Evolutionary conservation across 2,329 filamentous ascomycete species (phyloP).

Genomic region (Neonectria ditissima): DNA sequence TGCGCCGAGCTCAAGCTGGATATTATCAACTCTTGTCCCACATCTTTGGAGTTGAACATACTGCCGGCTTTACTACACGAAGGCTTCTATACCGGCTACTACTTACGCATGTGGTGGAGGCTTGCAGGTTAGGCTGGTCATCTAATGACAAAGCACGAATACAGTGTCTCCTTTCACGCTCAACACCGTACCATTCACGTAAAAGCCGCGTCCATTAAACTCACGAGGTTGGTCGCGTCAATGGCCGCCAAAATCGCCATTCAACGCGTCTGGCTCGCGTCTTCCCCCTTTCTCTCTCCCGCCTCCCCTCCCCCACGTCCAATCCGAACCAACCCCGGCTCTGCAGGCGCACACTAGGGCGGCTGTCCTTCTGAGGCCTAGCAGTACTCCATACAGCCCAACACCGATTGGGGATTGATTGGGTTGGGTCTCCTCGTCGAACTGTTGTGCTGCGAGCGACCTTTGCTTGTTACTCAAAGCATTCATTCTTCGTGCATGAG

Average conservation of each 20-base stretch:
- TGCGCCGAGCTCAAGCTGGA: not conserved
- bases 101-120: no score
- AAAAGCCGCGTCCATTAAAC: slow-evolving; percentile 15
- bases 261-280: slow-evolving; percentile 42
- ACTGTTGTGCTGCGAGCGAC: not conserved
- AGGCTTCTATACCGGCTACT: no score
- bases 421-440: not conserved
- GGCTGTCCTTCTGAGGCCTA: not conserved
- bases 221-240: slow-evolving; percentile 18
- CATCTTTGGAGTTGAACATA: not conserved
- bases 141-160: no score
- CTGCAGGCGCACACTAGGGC: slow-evolving; percentile 11
- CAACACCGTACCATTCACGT: not conserved
- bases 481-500: not conserved
- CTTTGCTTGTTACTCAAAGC: not conserved
- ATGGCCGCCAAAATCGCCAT: slow-evolving; percentile 31
- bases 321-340: slow-evolving; percentile 34
- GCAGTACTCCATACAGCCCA: not conserved
- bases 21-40: not conserved
- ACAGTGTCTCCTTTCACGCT: not conserved
- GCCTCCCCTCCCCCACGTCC: slow-evolving; percentile 25
- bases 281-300: slow-evolving; percentile 19
- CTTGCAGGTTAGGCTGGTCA: not conserved
- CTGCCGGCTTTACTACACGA: not conserved
- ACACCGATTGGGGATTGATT: not conserved